Base-by-base conservation (phyloP, 305 asterid species). In the Fraxinus platypoda region DNA sequence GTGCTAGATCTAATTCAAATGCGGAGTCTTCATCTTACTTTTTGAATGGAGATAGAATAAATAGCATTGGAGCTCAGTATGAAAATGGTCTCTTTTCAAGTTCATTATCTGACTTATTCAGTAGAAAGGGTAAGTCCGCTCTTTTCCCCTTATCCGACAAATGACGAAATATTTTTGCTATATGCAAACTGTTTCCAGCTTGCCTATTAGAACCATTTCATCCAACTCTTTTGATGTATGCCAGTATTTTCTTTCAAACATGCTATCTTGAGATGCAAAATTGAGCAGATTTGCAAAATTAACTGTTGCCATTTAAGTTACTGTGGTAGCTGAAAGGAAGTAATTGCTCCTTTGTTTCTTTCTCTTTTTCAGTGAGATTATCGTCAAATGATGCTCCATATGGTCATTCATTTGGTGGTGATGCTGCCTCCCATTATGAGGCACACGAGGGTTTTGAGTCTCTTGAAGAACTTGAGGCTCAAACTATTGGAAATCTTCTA, bases 61-160 rank as follows among this genome's bases (percentile, higher is more conserved):
- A 90, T 84, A 72, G 86, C 54, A 77, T 86, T 90, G 98, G 96
- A 33, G 81, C 91, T 82, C 97, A 92, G 89, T 87, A 84, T 74
- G 98, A 95, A 87, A 97, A 91, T 64, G 91, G 98, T 62, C 98
- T 95, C 86, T 95, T 97, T 84, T 97, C 98, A 38, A 97, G 99
- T 92, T 97, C 99, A 59, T 80, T 93, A 83, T 97, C 99, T 0
- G 98, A 97, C 86, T 78, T 95, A 81, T 92, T 97, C 81, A 89
- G 88, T 81, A 88, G 89, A 85, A 92, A 94, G 84, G 75, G 99
- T 97, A 90, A 57, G 97, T 68, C 77, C 78, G 82, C 87, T 59
- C 85, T 30, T 83, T 80, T 79, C 49, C 81, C 70, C 28, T 41
- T 38, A 28, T 57, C 38, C 37, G 4, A 64, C 76, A 77, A 52